These are phyloP conservation scores for Magnusiomyces suaveolens DNA, from an alignment of 1,139 yeast genomes.

Conservation along the genomic window DNA sequence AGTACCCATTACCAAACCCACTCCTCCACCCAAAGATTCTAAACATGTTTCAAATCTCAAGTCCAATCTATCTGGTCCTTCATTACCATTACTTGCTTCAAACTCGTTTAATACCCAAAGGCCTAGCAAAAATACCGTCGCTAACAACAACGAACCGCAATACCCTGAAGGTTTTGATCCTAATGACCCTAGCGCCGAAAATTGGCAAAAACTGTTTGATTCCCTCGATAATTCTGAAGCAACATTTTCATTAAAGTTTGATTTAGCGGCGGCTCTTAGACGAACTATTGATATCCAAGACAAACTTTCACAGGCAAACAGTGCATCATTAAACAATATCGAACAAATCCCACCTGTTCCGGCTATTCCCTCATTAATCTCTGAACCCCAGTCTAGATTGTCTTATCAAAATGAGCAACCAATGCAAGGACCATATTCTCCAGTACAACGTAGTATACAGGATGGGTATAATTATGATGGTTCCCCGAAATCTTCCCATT, in stretches of 20 bases:
- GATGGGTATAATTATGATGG: too few relatives aligned
- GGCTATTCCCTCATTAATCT: neutral
- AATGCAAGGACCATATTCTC: too few relatives aligned
- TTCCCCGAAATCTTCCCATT: too few relatives aligned
- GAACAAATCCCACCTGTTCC: neutral
- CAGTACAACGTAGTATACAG: too few relatives aligned
- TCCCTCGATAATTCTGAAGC: slow-evolving; percentile 14
- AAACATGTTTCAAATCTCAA: neutral
- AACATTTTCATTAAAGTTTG: slow-evolving; percentile 14
- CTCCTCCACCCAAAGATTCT: neutral
- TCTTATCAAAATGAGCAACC: too few relatives aligned
- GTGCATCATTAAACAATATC: neutral
- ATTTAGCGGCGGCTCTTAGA: slow-evolving; percentile 13
- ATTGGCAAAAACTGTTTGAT: slow-evolving; percentile 14
- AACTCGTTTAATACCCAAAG: neutral
- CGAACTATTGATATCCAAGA: slow-evolving; percentile 9
- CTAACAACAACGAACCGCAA: neutral
- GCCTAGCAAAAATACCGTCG: neutral
- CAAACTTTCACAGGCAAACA: neutral
- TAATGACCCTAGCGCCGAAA: slow-evolving; percentile 10
- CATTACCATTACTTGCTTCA: neutral
- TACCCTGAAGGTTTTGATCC: slow-evolving; percentile 9
- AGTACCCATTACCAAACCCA: neutral
- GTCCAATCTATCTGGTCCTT: neutral
- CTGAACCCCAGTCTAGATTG: neutral